phyloP scores from a whole-genome alignment of 2,329 filamentous ascomycete genomes.

The Periglandula ipomoeae region DNA sequence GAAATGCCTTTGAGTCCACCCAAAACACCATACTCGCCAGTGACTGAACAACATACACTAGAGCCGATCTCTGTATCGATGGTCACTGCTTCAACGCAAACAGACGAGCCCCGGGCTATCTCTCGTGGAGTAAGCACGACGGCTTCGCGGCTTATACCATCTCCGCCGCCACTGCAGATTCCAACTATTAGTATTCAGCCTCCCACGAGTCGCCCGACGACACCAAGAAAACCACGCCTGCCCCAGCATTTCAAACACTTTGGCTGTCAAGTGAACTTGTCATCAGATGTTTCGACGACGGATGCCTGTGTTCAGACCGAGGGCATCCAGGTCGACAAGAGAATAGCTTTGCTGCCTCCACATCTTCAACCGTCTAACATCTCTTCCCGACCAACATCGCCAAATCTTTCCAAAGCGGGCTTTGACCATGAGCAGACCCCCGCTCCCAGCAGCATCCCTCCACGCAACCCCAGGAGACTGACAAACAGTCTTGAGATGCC shows the following conservation, averaged over 20 bases:
- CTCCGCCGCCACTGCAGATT: slow-evolving; percentile 44
- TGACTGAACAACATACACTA: slow-evolving; percentile 30
- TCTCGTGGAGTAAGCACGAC: slow-evolving; percentile 11
- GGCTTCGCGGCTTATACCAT: slow-evolving; percentile 17
- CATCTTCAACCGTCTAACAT: slow-evolving; percentile 76
- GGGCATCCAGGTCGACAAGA: slow-evolving; percentile 74
- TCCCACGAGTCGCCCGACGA: slow-evolving; percentile 72
- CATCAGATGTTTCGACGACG: slow-evolving; percentile 13
- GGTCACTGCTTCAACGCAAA: slow-evolving; percentile 54
- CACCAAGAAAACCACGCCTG: slow-evolving; percentile 63
- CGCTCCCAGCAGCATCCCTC: slow-evolving; percentile 44
- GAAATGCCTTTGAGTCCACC: slow-evolving; percentile 47
- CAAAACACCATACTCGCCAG: slow-evolving; percentile 50
- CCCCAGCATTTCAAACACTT: slow-evolving; percentile 78
- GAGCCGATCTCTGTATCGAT: slow-evolving; percentile 29
- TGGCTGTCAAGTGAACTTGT: slow-evolving; percentile 62
- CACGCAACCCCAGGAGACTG: slow-evolving; percentile 51
- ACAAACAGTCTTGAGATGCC: slow-evolving; percentile 34
- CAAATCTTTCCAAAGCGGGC: slow-evolving; percentile 25
- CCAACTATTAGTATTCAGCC: slow-evolving; percentile 90
- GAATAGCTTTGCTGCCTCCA: slow-evolving; percentile 63
- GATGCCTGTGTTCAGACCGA: slow-evolving; percentile 67
- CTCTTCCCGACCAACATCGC: slow-evolving; percentile 49
- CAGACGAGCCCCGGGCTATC: slow-evolving; percentile 24
- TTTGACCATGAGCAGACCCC: slow-evolving; percentile 33